Conservation (phyloP, 2,329 filamentous ascomycete genomes). For the Botrytis medusae region DNA sequence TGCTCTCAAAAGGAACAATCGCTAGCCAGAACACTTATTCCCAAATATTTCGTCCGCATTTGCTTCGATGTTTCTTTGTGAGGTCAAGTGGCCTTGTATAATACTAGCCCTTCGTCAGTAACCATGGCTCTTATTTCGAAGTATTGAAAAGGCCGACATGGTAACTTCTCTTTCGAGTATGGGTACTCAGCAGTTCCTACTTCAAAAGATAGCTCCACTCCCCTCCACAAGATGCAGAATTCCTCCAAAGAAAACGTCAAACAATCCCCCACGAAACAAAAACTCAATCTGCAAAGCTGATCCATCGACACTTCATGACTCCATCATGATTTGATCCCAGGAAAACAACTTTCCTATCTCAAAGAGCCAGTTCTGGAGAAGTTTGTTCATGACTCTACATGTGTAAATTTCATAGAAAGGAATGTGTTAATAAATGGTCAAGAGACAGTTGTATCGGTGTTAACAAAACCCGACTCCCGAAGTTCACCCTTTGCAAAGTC, state of each 20-base stretch:
- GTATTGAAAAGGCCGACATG: neutral
- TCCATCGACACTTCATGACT: neutral
- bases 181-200: accelerated
- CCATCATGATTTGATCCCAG: neutral
- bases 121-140: neutral
- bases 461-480: neutral
- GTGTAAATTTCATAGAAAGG: neutral
- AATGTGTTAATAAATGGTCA: neutral
- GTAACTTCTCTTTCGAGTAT: neutral
- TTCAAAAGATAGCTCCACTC: neutral
- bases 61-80: neutral
- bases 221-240: too few relatives aligned
- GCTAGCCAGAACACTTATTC: neutral
- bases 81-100: neutral
- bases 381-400: neutral
- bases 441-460: neutral
- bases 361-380: neutral
- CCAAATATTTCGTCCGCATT: neutral
- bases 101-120: neutral
- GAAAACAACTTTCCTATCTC: neutral
- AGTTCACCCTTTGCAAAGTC: neutral
- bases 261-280: neutral
- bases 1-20: neutral
- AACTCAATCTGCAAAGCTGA: neutral
- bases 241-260: neutral